A percentile compares a stretch with the other conserved stretches of the same genome.
Evolutionary conservation across 371 early-diverging fungal genomes (phyloP).

Genomic region (Lichtheimia ramosa): DNA sequence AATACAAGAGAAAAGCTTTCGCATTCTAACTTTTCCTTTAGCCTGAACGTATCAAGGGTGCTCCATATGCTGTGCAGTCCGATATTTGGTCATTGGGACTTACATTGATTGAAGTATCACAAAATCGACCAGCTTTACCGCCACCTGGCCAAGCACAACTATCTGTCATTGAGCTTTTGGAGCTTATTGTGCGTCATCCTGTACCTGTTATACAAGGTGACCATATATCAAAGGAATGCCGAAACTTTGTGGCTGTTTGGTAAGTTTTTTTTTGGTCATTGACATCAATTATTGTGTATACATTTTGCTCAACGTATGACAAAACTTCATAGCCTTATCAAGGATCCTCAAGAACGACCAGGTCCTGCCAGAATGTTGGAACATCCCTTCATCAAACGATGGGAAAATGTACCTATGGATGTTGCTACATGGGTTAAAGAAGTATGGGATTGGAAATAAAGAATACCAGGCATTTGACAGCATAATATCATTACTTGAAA

Average conservation of each 20-base stretch:
- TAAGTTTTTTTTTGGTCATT: slow-evolving; percentile 31
- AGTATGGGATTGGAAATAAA: slow-evolving; percentile 54
- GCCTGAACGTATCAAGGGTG: slow-evolving; percentile 95
- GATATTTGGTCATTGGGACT: slow-evolving; percentile 96
- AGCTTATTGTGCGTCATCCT: slow-evolving; percentile 86
- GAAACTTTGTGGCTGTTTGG: slow-evolving; percentile 77
- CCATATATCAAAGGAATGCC: slow-evolving; percentile 61
- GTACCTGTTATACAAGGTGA: slow-evolving; percentile 74
- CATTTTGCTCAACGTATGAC: slow-evolving; percentile 1
- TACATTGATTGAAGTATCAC: slow-evolving; percentile 91
- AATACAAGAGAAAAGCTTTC: neutral
- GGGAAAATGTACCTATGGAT: slow-evolving; percentile 51
- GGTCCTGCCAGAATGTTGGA: slow-evolving; percentile 74
- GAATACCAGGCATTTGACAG: neutral
- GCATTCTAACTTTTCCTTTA: slow-evolving; percentile 16
- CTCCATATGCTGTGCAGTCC: slow-evolving; percentile 82
- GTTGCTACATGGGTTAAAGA: slow-evolving; percentile 53
- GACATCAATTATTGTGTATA: slow-evolving; percentile 39
- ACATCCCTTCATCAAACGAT: slow-evolving; percentile 62
- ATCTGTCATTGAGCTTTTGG: slow-evolving; percentile 86
- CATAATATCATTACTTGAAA: too few relatives aligned
- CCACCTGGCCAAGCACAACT: slow-evolving; percentile 62
- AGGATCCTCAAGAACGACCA: slow-evolving; percentile 76
- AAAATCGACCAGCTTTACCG: slow-evolving; percentile 86
- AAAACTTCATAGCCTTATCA: slow-evolving; percentile 61